Base-by-base conservation (phyloP, 73 alveolate species). In the Tetrahymena thermophila region DNA sequence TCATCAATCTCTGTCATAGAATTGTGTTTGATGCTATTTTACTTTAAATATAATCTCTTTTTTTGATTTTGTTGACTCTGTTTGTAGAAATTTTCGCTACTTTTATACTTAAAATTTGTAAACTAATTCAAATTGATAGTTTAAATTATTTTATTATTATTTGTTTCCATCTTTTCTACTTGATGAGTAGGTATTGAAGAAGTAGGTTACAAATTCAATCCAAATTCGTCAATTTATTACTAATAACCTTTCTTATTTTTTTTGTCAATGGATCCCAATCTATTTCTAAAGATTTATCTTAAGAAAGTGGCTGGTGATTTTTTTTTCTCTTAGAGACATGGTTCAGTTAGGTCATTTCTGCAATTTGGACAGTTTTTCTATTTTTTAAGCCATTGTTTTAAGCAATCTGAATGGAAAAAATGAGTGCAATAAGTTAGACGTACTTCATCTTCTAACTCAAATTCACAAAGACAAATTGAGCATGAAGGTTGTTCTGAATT, bases 361-460 rank as follows among this genome's bases (percentile, higher is more conserved):
- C 97, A 95, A 55, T 84, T 71, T 4, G 97, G 97, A 23, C 97
- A 95, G 37, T 85, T 89, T 28, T 56, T 34, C 21, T 40, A 35
- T 50, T 93, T 95, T 94, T 85, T 85, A 55, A 95, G 84, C 97
- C 97, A 95, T 89, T 44, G 34, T 55, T 55, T 95, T 28, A 95
- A 28, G 56, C 97, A 95, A 23, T 89, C 55, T 34, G 84, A 94
- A 56, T 95, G 97, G 85, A 95, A 95, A 35, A 85, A 21, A 57
- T 95, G 97, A 23, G 85, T 37, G 93, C 97, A 95, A 21, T 94
- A 94, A 16, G 97, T 89, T 31, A 95, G 35, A 85, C 94, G 71
- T 10, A 95, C 85, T 50, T 43, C 95, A n/a, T 94, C 93, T 3
- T 25, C 57, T 35, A 23, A n/a, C 17, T 56, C 58, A 94, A 85